These are phyloP conservation scores for Pseudogymnoascus sp. DNA, from an alignment of 2,329 filamentous ascomycete species.

Conservation along the genomic window DNA sequence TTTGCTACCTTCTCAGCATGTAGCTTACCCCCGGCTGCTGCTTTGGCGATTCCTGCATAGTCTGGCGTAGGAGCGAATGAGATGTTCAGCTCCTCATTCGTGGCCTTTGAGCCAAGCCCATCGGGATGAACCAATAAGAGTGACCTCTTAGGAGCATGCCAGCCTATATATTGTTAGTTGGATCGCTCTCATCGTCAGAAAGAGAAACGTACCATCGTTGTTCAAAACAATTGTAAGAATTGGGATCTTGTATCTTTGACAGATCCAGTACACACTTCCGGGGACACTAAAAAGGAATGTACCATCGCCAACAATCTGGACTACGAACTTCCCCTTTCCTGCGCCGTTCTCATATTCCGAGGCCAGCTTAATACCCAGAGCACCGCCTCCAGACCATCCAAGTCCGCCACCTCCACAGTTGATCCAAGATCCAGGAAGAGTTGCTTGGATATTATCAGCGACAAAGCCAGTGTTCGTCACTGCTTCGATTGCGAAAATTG, in stretches of 20 bases:
- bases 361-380: conserved; percentile 69
- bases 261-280: conserved; percentile 60
- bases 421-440: conserved; percentile 63
- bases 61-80: conserved; percentile 54
- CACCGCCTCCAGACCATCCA: conserved; percentile 70
- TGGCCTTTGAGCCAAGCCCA: conserved; percentile 51
- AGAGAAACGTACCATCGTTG: conserved; percentile 42
- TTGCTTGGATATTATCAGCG: conserved; percentile 61
- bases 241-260: conserved; percentile 55
- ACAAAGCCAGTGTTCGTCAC: conserved; percentile 64
- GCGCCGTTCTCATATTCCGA: conserved; percentile 38
- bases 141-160: conserved; percentile 56
- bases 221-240: conserved; percentile 59
- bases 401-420: conserved; percentile 76
- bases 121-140: conserved; percentile 58
- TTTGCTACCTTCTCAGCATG: conserved; percentile 53
- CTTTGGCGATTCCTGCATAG: conserved; percentile 59
- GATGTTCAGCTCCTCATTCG: conserved; percentile 58
- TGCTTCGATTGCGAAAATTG: conserved; percentile 69
- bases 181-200: not conserved
- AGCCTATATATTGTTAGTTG: conserved; percentile 33
- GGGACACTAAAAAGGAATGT: conserved; percentile 59
- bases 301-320: conserved; percentile 59
- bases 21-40: conserved; percentile 51
- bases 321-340: conserved; percentile 49